Conservation (phyloP, 2,329 filamentous ascomycete species). For the Cladosporium sphaerospermum region DNA sequence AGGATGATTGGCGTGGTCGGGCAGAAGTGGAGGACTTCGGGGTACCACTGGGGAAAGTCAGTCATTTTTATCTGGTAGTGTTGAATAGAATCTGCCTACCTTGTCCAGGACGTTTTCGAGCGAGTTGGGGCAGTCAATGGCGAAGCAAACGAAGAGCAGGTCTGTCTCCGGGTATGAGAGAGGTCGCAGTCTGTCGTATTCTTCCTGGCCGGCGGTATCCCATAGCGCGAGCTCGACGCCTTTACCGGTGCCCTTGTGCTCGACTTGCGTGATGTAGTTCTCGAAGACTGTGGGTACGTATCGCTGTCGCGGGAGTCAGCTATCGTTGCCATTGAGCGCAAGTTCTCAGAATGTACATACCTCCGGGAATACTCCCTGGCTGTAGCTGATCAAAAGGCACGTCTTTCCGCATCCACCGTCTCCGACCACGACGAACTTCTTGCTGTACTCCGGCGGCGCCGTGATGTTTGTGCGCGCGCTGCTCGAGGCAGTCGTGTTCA, state of each 20-base stretch:
- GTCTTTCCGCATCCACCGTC: slow-evolving; percentile 99
- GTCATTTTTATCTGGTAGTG: neutral
- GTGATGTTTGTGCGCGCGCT: slow-evolving; percentile 78
- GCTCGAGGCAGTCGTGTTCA: slow-evolving; percentile 39
- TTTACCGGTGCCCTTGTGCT: slow-evolving; percentile 81
- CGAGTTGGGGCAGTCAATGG: slow-evolving; percentile 96
- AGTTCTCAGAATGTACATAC: slow-evolving; percentile 45
- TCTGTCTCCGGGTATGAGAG: slow-evolving; percentile 98
- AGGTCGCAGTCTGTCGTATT: slow-evolving; percentile 92
- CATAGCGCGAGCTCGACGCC: slow-evolving; percentile 93
- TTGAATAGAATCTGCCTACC: slow-evolving; percentile 47
- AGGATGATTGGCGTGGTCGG: slow-evolving; percentile 94
- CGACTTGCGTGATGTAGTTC: slow-evolving; percentile 98
- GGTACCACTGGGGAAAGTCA: slow-evolving; percentile 71
- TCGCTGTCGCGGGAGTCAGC: slow-evolving; percentile 59
- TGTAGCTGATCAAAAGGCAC: slow-evolving; percentile 96
- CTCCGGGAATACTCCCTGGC: slow-evolving; percentile 98
- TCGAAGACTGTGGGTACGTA: slow-evolving; percentile 99
- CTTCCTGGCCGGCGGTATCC: slow-evolving; percentile 98
- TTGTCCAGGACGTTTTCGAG: slow-evolving; percentile 99
- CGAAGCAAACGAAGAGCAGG: slow-evolving; percentile 96
- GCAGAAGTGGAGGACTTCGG: slow-evolving; percentile 97
- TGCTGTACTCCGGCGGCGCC: slow-evolving; percentile 87
- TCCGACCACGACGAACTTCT: slow-evolving; percentile 98
- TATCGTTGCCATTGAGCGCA: neutral